These are phyloP conservation scores for Podospora appendiculata DNA, from an alignment of 495 filamentous ascomycete genomes.

Conservation along the genomic window DNA sequence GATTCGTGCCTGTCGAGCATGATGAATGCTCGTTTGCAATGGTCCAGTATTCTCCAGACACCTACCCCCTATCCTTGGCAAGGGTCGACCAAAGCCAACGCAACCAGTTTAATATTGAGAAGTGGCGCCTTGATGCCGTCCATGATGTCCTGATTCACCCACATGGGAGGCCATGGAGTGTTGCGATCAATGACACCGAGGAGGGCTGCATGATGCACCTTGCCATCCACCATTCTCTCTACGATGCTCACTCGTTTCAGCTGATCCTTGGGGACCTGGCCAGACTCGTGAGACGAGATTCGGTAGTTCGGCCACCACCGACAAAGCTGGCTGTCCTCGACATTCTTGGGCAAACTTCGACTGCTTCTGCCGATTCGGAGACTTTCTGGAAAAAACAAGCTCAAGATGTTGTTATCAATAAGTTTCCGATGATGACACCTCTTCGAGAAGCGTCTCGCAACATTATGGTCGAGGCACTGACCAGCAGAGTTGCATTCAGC, in stretches of 20 bases:
- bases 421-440: slow-evolving; percentile 64
- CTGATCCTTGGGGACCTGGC: slow-evolving; percentile 50
- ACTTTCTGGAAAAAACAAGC: slow-evolving; percentile 55
- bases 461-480: slow-evolving; percentile 31
- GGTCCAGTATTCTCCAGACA: slow-evolving; percentile 40
- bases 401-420: slow-evolving; percentile 44
- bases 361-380: slow-evolving; percentile 25
- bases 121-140: slow-evolving; percentile 22
- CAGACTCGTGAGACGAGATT: slow-evolving; percentile 2
- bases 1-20: slow-evolving; percentile 56
- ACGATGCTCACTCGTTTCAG: slow-evolving; percentile 65
- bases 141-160: slow-evolving; percentile 5
- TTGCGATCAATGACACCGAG: slow-evolving; percentile 12
- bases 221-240: slow-evolving; percentile 63
- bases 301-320: slow-evolving; percentile 1
- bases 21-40: slow-evolving; percentile 54
- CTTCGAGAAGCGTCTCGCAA: slow-evolving; percentile 32
- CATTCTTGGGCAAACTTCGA: slow-evolving; percentile 41
- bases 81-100: background rate
- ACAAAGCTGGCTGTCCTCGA: slow-evolving; percentile 38
- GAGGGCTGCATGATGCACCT: slow-evolving; percentile 34
- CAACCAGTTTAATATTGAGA: slow-evolving; percentile 14
- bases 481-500: slow-evolving; percentile 25
- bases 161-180: slow-evolving; percentile 21
- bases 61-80: background rate